These are phyloP conservation scores for Oehlia diaphana DNA, from an alignment of 192 early-diverging fungal species.

Conservation along the genomic window DNA sequence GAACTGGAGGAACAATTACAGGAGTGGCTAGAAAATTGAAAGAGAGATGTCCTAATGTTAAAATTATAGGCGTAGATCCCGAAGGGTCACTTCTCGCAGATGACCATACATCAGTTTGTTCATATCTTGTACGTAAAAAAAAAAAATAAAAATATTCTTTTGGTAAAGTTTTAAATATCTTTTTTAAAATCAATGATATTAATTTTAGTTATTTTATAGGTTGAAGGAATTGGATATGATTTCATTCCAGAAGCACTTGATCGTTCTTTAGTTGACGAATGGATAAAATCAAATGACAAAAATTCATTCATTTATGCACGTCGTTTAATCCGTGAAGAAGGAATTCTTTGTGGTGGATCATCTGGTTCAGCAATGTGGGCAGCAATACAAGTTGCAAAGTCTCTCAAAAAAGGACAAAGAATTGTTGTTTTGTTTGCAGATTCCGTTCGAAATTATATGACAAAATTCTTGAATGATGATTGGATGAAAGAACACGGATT, in stretches of 20 bases:
- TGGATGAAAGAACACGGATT: constrained; percentile 95
- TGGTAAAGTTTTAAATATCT: no score
- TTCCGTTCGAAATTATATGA: constrained; percentile 99
- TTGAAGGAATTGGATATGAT: constrained; percentile 99
- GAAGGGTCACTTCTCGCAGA: constrained; percentile 92
- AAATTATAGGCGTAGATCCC: constrained; percentile 94
- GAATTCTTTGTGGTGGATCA: constrained; percentile 94
- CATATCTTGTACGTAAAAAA: constrained; percentile 15
- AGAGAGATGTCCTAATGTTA: constrained; percentile 84
- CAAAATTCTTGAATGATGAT: constrained; percentile 96
- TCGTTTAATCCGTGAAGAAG: constrained; percentile 95
- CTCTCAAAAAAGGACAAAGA: constrained; percentile 82
- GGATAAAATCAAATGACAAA: constrained; percentile 98
- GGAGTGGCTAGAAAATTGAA: constrained; percentile 95
- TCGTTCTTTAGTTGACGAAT: constrained; percentile 81
- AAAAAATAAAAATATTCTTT: neutral
- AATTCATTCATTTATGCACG: constrained; percentile 95
- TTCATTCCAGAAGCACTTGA: constrained; percentile 95
- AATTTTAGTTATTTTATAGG: constrained; percentile 55
- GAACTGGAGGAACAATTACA: constrained; percentile 97
- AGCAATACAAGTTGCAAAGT: constrained; percentile 79
- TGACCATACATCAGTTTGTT: constrained; percentile 15
- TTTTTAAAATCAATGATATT: neutral
- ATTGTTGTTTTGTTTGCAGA: constrained; percentile 96
- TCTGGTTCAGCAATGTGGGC: constrained; percentile 92